These are phyloP conservation scores for Ophiostoma piceae DNA, from an alignment of 2,329 filamentous ascomycete genomes.

Conservation along the genomic window DNA sequence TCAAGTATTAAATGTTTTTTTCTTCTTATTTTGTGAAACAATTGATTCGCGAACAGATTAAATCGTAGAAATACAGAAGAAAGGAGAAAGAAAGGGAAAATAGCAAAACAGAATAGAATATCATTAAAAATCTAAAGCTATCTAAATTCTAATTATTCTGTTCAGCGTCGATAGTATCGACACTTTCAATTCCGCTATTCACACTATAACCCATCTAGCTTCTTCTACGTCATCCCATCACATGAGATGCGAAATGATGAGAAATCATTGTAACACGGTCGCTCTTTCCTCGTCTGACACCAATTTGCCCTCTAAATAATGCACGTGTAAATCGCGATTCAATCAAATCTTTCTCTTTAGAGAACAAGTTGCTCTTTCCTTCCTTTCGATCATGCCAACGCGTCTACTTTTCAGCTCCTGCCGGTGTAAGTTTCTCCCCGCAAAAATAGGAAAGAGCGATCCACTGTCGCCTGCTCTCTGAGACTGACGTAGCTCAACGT, in stretches of 20 bases:
- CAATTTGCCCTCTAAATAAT: neutral
- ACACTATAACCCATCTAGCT: neutral
- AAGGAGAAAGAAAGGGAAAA: no score
- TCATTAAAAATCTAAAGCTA: no score
- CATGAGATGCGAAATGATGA: neutral
- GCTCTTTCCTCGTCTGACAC: neutral
- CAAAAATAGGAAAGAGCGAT: conserved; percentile 8
- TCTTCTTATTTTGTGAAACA: no score
- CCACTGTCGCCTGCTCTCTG: neutral
- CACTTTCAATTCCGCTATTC: neutral
- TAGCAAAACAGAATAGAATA: no score
- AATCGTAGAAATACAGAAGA: no score
- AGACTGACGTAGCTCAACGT: neutral
- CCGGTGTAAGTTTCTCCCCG: conserved; percentile 2
- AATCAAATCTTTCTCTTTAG: neutral
- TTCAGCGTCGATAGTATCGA: no score
- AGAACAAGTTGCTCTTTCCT: neutral
- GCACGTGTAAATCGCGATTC: neutral
- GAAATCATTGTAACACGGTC: neutral
- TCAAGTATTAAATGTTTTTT: no score
- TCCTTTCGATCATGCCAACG: neutral
- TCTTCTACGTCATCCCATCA: neutral
- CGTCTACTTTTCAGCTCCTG: neutral
- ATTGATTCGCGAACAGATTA: no score
- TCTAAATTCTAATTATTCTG: no score